Evolutionary conservation across 768 basidiomycete genomes (phyloP).

Genomic region (Auricularia sp.): DNA sequence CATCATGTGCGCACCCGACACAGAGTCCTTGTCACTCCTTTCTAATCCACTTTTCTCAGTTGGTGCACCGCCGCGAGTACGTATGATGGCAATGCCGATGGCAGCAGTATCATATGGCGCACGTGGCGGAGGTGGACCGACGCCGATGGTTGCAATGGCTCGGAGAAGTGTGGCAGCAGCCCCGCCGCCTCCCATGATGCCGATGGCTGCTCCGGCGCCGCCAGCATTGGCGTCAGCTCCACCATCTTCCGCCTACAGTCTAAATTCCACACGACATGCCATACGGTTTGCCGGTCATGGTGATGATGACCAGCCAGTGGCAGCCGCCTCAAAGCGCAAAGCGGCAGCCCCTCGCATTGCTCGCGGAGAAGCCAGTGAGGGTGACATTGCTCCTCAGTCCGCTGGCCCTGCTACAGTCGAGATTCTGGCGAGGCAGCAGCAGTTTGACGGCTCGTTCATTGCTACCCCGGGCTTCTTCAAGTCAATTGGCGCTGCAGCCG

Average conservation of each 20-base stretch:
- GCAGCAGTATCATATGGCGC: no score
- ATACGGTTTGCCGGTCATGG: neutral
- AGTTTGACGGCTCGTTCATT: slow-evolving; percentile 7
- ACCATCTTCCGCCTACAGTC: neutral
- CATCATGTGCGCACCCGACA: no score
- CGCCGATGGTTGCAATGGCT: no score
- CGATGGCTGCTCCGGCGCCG: neutral
- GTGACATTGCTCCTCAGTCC: neutral
- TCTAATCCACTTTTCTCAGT: no score
- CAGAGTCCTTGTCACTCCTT: no score
- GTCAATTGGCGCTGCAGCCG: neutral
- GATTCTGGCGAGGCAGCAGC: slow-evolving; percentile 1
- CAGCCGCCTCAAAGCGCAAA: neutral
- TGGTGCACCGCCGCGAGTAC: no score
- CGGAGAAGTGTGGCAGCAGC: no score
- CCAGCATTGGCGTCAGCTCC: neutral
- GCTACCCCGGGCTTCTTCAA: neutral
- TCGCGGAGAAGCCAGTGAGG: neutral
- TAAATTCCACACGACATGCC: neutral
- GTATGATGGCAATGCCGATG: no score
- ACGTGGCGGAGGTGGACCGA: no score
- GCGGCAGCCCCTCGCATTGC: neutral
- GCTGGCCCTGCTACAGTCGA: neutral
- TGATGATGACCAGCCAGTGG: neutral
- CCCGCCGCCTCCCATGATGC: neutral